Conservation (phyloP, 192 early-diverging fungal species). For the Glomus cerebriforme region DNA sequence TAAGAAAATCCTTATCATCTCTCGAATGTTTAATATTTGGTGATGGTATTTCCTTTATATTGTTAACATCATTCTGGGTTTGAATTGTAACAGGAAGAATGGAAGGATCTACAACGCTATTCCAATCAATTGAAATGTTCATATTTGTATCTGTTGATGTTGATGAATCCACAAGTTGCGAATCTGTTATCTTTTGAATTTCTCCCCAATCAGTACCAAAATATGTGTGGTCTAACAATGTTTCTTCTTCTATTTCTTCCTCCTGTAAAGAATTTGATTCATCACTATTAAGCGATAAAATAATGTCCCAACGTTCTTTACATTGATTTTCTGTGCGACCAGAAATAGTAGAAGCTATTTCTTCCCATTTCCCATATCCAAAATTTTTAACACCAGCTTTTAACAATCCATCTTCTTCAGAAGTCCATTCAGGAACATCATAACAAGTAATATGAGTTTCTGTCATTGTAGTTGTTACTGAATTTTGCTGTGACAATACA, state of each 20-base stretch:
- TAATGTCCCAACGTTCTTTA: slow-evolving; percentile 14
- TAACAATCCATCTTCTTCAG: slow-evolving; percentile 15
- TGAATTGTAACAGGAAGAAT: slow-evolving; percentile 1
- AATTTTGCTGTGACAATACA: background rate
- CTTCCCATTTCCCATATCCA: slow-evolving; percentile 11
- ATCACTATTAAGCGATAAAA: background rate
- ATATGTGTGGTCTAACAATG: slow-evolving; percentile 2
- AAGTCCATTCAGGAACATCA: background rate
- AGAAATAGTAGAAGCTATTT: background rate
- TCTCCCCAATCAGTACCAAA: slow-evolving; percentile 11
- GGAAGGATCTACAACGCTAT: background rate
- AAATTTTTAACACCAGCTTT: slow-evolving; percentile 1
- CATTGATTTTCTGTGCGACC: slow-evolving; percentile 12
- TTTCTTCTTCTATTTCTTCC: slow-evolving; percentile 9
- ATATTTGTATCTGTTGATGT: background rate
- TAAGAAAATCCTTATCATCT: slow-evolving; percentile 1
- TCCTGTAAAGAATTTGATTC: background rate
- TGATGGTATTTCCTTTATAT: background rate
- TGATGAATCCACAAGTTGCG: background rate
- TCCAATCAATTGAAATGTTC: slow-evolving; percentile 19
- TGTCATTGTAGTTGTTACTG: background rate
- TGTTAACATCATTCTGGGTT: background rate
- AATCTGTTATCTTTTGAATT: background rate
- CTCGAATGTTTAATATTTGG: background rate
- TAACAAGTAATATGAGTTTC: background rate